A percentile compares a stretch with the other conserved stretches of the same genome.
phyloP scores from a whole-genome alignment of 257 asterid species.

The Buddleja alternifolia region DNA sequence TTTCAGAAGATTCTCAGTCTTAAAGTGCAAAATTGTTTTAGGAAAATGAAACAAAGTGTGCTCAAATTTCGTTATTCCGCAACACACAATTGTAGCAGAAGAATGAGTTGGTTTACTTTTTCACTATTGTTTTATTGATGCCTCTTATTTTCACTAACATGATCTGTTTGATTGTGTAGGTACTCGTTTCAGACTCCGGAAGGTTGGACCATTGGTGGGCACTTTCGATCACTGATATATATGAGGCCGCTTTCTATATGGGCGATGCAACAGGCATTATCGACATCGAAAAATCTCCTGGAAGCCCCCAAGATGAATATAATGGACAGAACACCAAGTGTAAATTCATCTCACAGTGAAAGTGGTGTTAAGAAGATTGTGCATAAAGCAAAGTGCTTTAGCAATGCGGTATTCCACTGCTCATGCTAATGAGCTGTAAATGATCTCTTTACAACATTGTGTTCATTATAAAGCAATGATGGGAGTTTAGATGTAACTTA shows the following conservation, averaged over 20 bases:
- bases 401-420: constrained; percentile 69
- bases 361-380: constrained; percentile 57
- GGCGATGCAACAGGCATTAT: constrained; percentile 93
- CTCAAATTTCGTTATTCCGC: too few species aligned
- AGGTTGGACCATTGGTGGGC: constrained; percentile 94
- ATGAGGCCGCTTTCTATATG: constrained; percentile 98
- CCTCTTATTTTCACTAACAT: background rate
- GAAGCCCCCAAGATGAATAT: constrained; percentile 52
- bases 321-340: constrained; percentile 57
- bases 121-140: too few species aligned
- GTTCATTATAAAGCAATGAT: constrained; percentile 13
- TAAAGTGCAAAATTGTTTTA: too few species aligned
- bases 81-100: too few species aligned
- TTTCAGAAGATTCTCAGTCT: too few species aligned
- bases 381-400: constrained; percentile 61
- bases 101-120: too few species aligned
- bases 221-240: constrained; percentile 87
- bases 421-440: constrained; percentile 48
- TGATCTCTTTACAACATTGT: background rate
- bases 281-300: constrained; percentile 51
- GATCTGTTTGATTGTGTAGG: constrained; percentile 43
- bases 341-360: constrained; percentile 41
- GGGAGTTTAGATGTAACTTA: constrained; percentile 15
- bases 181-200: constrained; percentile 95
- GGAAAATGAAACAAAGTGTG: too few species aligned